Conservation (phyloP, 352 stramenopile genomes). For the Phytophthora brassicae region DNA sequence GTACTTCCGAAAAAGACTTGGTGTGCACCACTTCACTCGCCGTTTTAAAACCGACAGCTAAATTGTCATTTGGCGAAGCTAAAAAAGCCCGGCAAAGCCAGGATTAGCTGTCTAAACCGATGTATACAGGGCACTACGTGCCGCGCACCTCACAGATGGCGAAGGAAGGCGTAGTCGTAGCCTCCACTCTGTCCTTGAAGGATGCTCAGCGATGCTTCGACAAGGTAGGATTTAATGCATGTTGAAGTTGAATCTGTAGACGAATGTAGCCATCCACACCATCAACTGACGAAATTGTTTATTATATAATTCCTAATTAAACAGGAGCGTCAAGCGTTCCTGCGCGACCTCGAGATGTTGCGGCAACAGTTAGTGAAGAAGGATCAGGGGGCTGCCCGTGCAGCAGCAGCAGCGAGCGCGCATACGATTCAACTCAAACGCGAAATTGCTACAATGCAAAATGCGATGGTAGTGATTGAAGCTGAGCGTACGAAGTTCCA, state of each 20-base stretch:
- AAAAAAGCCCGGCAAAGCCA: conserved; percentile 5
- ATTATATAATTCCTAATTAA: not conserved
- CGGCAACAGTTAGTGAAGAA: conserved; percentile 80
- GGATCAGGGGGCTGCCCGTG: conserved; percentile 52
- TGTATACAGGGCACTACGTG: conserved; percentile 3
- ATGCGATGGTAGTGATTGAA: conserved; percentile 42
- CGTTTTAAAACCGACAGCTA: conserved; percentile 22
- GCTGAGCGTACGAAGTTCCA: conserved; percentile 48
- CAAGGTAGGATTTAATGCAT: conserved; percentile 36
- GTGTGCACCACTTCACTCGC: conserved; percentile 27
- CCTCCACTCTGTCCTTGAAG: conserved; percentile 62
- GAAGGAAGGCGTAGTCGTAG: conserved; percentile 19
- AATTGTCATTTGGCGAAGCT: not conserved
- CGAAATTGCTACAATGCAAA: conserved; percentile 65
- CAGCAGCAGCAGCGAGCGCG: conserved; percentile 50
- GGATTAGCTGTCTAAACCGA: conserved; percentile 24
- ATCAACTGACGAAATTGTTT: not conserved
- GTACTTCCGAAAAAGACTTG: conserved; percentile 7
- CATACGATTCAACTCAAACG: conserved; percentile 79
- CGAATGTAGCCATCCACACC: conserved; percentile 23
- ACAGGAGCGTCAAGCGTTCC: conserved; percentile 64
- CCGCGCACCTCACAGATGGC: conserved; percentile 15
- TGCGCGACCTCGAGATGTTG: conserved; percentile 73
- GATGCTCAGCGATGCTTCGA: conserved; percentile 77
- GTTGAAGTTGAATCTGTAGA: conserved; percentile 28